Evolutionary conservation across 352 stramenopile species (phyloP), one percentile per base, ranked within the genome.

Genomic region (Globisporangium camurandrum): DNA sequence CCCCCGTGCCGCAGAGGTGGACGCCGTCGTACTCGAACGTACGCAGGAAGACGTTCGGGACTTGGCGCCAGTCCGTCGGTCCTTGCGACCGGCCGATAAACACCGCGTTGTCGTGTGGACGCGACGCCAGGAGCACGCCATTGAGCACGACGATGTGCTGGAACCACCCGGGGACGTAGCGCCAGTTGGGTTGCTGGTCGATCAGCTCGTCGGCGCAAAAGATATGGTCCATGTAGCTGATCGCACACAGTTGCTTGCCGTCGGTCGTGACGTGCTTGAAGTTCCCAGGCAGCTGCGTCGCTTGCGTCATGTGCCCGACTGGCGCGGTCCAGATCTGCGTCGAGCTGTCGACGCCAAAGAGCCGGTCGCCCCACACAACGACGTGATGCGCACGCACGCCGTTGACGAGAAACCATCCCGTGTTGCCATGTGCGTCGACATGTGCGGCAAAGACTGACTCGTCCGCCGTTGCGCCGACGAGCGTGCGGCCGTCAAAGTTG

Each of bases 21-120:
- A 56, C 49, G 36, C 60, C 60, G 28, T 68, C 60, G 43, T 50
- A 68, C 24, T 64, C 60, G 51, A 68, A 33, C 30, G 55, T 62
- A 36, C 51, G 57, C 24, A 68, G 51, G 37, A 40, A 45, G 16
- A 40, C 12, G 44, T 52, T 56, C 0, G 27, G 9, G 24, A 64
- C 20, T 40, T 64, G 40, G 33, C 42, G 16, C 60, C 60, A 68
- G 44, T 59, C 58, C 12, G 60, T 56, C 20, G 61, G 47, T 11
- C 56, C 56, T 24, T 55, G 28, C 17, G 57, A 46, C 33, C 48
- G 47, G 5, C 56, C 61, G 17, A 50, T 41, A 31, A 31, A 61
- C 24, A 54, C 57, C 42, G 53, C 54, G 37, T 61, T 39, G 48
- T 67, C 56, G 17, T 39, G 42, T 2, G 31, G 14, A 10, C 38